A percentile compares a stretch with the other conserved stretches of the same genome.
Conservation (phyloP, 1,284 basidiomycete genomes). For the Boletus sp. region DNA sequence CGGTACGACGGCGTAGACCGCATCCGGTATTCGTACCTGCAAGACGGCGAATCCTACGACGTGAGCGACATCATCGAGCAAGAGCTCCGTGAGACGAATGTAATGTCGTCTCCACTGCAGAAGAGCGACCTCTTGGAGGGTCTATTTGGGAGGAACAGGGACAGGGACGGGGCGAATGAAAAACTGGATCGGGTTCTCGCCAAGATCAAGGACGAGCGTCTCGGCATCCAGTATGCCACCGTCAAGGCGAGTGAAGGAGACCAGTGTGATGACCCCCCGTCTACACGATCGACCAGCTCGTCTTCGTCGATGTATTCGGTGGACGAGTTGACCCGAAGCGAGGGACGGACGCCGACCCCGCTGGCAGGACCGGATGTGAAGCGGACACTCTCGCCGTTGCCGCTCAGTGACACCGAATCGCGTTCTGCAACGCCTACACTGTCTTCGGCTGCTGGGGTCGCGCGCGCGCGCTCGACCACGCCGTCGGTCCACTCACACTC, state of each 20-base stretch:
- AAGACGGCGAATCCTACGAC: constrained; percentile 85
- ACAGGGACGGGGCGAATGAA: constrained; percentile 62
- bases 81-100: constrained; percentile 60
- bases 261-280: constrained; percentile 26
- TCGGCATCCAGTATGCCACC: constrained; percentile 22
- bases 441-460: constrained; percentile 12
- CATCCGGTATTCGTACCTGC: constrained; percentile 89
- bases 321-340: constrained; percentile 35
- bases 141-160: constrained; percentile 52
- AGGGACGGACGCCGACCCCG: constrained; percentile 31
- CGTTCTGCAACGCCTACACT: constrained; percentile 33
- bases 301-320: constrained; percentile 59
- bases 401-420: constrained; percentile 22
- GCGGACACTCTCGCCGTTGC: constrained; percentile 24
- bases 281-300: constrained; percentile 34
- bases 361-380: constrained; percentile 20
- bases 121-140: constrained; percentile 65
- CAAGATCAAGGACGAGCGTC: constrained; percentile 60
- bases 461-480: constrained; percentile 37
- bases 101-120: constrained; percentile 23
- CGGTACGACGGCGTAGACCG: constrained; percentile 64
- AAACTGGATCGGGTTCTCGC: constrained; percentile 75
- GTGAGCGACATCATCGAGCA: constrained; percentile 90
- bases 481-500: constrained; percentile 30
- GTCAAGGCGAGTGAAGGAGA: constrained; percentile 12